A percentile compares a stretch with the other conserved stretches of the same genome.
These are phyloP conservation scores for Lyophyllum decastes DNA, from an alignment of 768 basidiomycete species.

Conservation along the genomic window DNA sequence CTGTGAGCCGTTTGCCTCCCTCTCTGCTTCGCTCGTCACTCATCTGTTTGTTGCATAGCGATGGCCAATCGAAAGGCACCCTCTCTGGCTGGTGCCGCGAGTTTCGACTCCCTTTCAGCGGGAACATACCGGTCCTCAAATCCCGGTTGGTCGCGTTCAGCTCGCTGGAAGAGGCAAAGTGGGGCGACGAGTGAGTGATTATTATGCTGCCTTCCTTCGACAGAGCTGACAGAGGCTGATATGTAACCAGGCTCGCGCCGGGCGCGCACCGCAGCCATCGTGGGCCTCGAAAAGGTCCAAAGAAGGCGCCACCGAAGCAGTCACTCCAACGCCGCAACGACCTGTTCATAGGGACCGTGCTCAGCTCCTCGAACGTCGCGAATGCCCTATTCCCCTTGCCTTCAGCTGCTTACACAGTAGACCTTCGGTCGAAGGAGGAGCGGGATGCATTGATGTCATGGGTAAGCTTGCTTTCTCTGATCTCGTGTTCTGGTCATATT, in stretches of 20 bases:
- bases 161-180: background rate
- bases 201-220: background rate
- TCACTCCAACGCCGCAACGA: background rate
- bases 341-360: background rate
- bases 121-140: background rate
- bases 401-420: background rate
- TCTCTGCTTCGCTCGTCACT: background rate
- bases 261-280: slow-evolving; percentile 3
- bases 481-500: no score
- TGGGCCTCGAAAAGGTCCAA: slow-evolving; percentile 1
- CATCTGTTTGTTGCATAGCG: background rate
- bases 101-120: background rate
- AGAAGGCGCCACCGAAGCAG: slow-evolving; percentile 1
- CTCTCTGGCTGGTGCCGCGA: slow-evolving; percentile 4
- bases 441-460: background rate
- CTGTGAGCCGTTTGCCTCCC: background rate
- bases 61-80: background rate
- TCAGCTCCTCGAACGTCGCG: background rate
- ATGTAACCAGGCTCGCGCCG: background rate
- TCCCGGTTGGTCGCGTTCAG: slow-evolving; percentile 10
- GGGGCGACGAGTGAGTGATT: slow-evolving; percentile 5
- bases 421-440: background rate
- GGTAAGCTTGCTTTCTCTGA: background rate
- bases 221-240: background rate
- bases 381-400: background rate